Conservation (phyloP, 768 basidiomycete species). For the Xerocomellus amylosporus region DNA sequence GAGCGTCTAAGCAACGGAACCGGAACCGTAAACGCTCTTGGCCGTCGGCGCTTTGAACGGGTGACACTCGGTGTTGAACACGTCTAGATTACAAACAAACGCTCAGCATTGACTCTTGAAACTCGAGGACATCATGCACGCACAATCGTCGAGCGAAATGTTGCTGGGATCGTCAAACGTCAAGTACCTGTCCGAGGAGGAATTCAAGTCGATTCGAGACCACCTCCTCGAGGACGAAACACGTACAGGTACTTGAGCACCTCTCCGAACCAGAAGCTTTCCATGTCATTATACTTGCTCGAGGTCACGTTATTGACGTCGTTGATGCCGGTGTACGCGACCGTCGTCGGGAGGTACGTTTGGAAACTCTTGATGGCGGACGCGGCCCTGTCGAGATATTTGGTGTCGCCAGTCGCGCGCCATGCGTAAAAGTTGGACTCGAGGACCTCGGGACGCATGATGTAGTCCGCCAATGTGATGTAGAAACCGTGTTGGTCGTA, state of each 20-base stretch:
- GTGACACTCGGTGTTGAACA: conserved; percentile 74
- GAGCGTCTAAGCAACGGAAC: conserved; percentile 15
- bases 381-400: conserved; percentile 64
- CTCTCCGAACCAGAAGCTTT: conserved; percentile 73
- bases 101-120: neutral
- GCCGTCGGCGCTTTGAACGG: conserved; percentile 58
- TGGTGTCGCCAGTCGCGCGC: conserved; percentile 65
- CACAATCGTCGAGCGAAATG: conserved; percentile 65
- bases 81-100: conserved; percentile 34
- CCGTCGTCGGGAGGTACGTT: conserved; percentile 43
- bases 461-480: conserved; percentile 49
- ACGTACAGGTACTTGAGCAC: conserved; percentile 70
- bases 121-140: neutral
- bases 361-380: conserved; percentile 59
- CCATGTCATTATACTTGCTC: conserved; percentile 53
- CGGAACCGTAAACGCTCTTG: conserved; percentile 36
- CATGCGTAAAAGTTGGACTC: conserved; percentile 82
- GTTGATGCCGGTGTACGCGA: conserved; percentile 54
- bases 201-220: neutral
- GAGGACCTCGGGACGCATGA: conserved; percentile 72
- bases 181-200: conserved; percentile 46
- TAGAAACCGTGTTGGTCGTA: conserved; percentile 65
- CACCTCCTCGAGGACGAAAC: neutral
- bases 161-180: conserved; percentile 70
- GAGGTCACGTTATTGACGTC: conserved; percentile 50